Conservation (phyloP, 2,329 filamentous ascomycete species). For the Stagonosporopsis vannaccii region DNA sequence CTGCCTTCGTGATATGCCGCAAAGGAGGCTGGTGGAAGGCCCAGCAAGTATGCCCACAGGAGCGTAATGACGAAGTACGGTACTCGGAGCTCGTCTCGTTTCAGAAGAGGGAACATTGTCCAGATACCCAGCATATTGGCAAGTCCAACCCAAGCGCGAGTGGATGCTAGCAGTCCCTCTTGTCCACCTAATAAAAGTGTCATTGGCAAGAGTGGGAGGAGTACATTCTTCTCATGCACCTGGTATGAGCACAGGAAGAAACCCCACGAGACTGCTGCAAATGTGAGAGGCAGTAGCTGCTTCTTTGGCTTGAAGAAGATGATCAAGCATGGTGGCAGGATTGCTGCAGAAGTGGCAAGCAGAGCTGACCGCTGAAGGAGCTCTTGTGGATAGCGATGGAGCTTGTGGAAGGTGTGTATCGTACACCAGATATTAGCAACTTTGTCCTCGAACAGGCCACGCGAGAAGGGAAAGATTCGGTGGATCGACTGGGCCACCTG, state of each 20-base stretch:
- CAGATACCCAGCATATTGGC: slow-evolving; percentile 88
- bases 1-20: slow-evolving; percentile 66
- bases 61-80: slow-evolving; percentile 86
- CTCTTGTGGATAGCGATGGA: slow-evolving; percentile 74
- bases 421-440: slow-evolving; percentile 99
- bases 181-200: slow-evolving; percentile 82
- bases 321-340: slow-evolving; percentile 79
- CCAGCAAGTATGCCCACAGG: slow-evolving; percentile 90
- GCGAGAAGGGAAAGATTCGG: slow-evolving; percentile 92
- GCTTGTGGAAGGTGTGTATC: slow-evolving; percentile 86
- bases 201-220: slow-evolving; percentile 92
- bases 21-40: slow-evolving; percentile 79
- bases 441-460: slow-evolving; percentile 98
- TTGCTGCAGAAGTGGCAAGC: slow-evolving; percentile 75
- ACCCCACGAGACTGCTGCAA: slow-evolving; percentile 88
- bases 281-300: slow-evolving; percentile 77
- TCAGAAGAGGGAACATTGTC: slow-evolving; percentile 92
- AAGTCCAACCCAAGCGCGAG: slow-evolving; percentile 92
- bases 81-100: slow-evolving; percentile 80
- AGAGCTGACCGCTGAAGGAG: slow-evolving; percentile 80
- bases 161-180: slow-evolving; percentile 77
- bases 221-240: slow-evolving; percentile 96
- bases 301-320: slow-evolving; percentile 81
- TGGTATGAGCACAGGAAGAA: slow-evolving; percentile 99
- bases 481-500: slow-evolving; percentile 85